Percentiles rank a stretch among this genome's conserved stretches.
These are phyloP conservation scores for Pyrus hybrid DNA, from an alignment of 331 rosid genomes.

Conservation along the genomic window DNA sequence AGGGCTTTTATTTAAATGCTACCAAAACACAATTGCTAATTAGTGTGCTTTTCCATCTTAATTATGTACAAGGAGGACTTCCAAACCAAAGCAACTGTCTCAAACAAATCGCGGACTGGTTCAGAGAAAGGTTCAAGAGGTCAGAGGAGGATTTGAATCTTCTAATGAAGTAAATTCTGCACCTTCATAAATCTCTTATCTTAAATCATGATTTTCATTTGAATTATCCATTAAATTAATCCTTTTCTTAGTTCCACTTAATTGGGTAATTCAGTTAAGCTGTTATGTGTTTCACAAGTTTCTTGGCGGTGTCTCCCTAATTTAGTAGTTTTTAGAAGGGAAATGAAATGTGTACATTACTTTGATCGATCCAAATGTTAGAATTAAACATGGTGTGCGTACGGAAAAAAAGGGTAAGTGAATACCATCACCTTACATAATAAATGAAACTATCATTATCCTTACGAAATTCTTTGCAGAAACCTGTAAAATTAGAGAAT, in stretches of 20 bases:
- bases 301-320: not conserved
- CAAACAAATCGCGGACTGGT: slow-evolving; percentile 13
- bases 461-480: not conserved
- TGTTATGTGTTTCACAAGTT: not conserved
- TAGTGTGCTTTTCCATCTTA: slow-evolving; percentile 18
- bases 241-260: not conserved
- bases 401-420: not conserved
- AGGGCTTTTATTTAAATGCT: not conserved
- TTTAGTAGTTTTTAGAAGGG: not conserved
- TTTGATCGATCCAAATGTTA: not conserved
- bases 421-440: not conserved
- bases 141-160: slow-evolving; percentile 16
- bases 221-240: not conserved
- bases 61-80: slow-evolving; percentile 18
- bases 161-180: slow-evolving; percentile 30
- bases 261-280: not conserved
- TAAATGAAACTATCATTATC: not conserved
- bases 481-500: no score
- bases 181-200: not conserved
- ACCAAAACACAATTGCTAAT: not conserved
- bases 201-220: not conserved
- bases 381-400: not conserved
- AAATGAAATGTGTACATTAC: not conserved
- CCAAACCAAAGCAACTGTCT: slow-evolving; percentile 25
- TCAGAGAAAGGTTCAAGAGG: slow-evolving; percentile 15